phyloP scores from a whole-genome alignment of 2,329 filamentous ascomycete genomes.

The Nannizziopsis arthrosporioides region DNA sequence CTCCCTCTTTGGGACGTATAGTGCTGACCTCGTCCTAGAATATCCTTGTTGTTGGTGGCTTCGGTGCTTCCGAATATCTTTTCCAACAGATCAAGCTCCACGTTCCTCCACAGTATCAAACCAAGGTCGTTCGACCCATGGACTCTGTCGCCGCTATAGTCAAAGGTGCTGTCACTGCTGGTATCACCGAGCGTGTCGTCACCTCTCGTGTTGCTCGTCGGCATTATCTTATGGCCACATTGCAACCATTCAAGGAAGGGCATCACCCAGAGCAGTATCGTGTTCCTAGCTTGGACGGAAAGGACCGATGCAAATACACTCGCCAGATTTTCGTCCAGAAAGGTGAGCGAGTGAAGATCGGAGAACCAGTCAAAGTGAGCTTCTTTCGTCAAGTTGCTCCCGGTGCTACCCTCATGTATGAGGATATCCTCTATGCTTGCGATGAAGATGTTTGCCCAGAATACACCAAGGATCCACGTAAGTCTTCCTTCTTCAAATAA shows the following conservation, averaged over 20 bases:
- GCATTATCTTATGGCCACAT: constrained; percentile 97
- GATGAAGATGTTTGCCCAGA: constrained; percentile 97
- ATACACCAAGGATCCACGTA: constrained; percentile 98
- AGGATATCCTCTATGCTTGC: constrained; percentile 94
- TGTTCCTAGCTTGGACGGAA: constrained; percentile 89
- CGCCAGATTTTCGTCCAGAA: constrained; percentile 98
- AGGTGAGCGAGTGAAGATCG: constrained; percentile 97
- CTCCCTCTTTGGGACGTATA: background rate
- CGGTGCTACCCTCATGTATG: constrained; percentile 96
- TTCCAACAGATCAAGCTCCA: constrained; percentile 99
- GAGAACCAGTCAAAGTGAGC: constrained; percentile 95
- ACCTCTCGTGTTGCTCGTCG: constrained; percentile 93
- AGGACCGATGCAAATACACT: constrained; percentile 97
- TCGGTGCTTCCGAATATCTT: constrained; percentile 94
- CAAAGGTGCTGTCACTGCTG: constrained; percentile 93
- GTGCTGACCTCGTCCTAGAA: constrained; percentile 43
- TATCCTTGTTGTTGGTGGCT: constrained; percentile 92
- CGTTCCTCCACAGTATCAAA: constrained; percentile 94
- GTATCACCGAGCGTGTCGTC: constrained; percentile 92
- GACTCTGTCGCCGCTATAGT: constrained; percentile 97
- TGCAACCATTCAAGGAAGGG: constrained; percentile 97
- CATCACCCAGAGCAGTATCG: constrained; percentile 98
- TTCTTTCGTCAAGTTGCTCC: constrained; percentile 98
- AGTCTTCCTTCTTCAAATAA: constrained; percentile 36
- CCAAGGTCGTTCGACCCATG: constrained; percentile 96